Evolutionary conservation across 768 basidiomycete genomes (phyloP), one percentile per base, ranked within the genome.

Genomic region (Podaxis carcinomalis): DNA sequence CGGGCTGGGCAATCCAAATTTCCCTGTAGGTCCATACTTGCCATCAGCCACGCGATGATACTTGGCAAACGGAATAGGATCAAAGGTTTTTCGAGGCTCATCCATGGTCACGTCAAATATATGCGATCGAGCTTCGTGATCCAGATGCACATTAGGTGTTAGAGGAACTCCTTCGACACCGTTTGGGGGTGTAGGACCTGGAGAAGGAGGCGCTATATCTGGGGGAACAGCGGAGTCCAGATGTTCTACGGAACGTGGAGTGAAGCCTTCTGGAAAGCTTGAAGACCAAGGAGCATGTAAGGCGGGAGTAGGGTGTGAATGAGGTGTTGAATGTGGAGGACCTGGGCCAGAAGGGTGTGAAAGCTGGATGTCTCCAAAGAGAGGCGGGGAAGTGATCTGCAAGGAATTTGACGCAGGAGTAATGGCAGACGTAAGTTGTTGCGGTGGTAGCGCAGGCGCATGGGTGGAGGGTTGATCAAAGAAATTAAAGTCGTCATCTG

Each of bases 401-500:
- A 49, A 27, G 27, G 49, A 27, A 46, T 19, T 52, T 14, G 44
- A 35, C 37, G 28, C 56, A 7, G 16, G 21, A 56, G 55, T 37
- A 19, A 44, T 16, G 21, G 57, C 23, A 5, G 64, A 44, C 35
- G 51, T 56, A 19, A 49, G 65, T 9, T 57, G 46, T n/a, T 50
- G 49, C 19, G 57, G 46, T 39, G 59, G 32, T 28, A 57, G 63
- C 47, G 19, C 62, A 35, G 53, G 65, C 42, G 61, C 57, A 21
- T 59, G 46, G 13, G 50, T 58, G 0, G 80, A 75, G 0, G 85
- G 86, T 25, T 78, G 79, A 68, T 94, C 91, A 68, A 93, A 95
- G 72, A 92, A 94, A 69, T 83, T 88, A 71, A 94, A 95, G 71
- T 95, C 92, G 58, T 93, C 92, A 55, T 95, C 92, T 0, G 92